Evolutionary conservation across 305 asterid species (phyloP), one percentile per base, ranked within the genome.

Genomic region (Galium porrigens): DNA sequence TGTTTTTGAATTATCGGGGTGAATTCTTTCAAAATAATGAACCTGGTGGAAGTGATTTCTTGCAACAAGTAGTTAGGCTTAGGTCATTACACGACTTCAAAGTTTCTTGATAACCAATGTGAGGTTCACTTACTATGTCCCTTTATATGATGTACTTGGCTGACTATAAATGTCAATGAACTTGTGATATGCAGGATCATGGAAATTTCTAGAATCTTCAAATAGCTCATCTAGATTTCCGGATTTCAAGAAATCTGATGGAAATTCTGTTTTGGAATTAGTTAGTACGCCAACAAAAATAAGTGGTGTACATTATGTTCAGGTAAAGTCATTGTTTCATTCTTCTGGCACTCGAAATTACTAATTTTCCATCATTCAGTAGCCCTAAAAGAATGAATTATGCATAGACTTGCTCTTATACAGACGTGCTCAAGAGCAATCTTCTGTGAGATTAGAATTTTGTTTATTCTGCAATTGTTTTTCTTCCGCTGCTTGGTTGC

Each of bases 241-340:
- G 58, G 95, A 87, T 75, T 90, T 94, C 73, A 86, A 78, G 74
- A 82, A 77, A 67, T 86, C 97, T 32, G 80, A 73, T 68, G 99
- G 99, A 42, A 82, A 84, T 77, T 85, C 94, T 49, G 75, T 86
- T 63, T 68, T 94, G 67, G 99, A 94, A 81, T 81, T 94, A 82
- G 78, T 87, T 64, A 90, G 92, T 66, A 78, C 87, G 17, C 94
- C 92, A 58, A 94, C 99, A 65, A 94, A 94, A 84, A 86, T 94
- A 71, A 82, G 83, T 46, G 99, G 96, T 54, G 99, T 94, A 65
- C 99, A 94, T 84, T 94, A 90, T 82, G 90, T 94, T 77, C 96
- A 94, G 96, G 99, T 89, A 79, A 63, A 65, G 8, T 63, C 58
- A 52, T 68, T n/a, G 1, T 18, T 57, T 34, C 17, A 42, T 33